A percentile compares a stretch with the other conserved stretches of the same genome.
These are phyloP conservation scores for Tulasnella sp. DNA, from an alignment of 768 basidiomycete genomes.

Conservation along the genomic window DNA sequence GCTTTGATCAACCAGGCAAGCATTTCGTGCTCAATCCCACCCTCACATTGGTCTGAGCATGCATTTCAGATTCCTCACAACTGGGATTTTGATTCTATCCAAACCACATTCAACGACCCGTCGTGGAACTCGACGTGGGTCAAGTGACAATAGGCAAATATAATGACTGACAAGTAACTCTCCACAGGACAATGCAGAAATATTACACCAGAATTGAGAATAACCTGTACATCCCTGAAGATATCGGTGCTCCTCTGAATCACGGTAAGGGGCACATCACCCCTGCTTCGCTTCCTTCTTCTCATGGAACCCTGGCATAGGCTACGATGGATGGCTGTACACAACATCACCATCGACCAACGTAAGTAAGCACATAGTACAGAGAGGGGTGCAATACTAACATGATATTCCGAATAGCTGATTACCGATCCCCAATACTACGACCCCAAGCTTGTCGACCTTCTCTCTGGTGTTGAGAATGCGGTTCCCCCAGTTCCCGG, in stretches of 20 bases:
- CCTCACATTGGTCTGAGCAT: too few species aligned
- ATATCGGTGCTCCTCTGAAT: not conserved
- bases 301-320: too few species aligned
- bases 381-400: not conserved
- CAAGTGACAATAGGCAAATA: not conserved
- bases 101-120: not conserved
- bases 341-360: conserved; percentile 1
- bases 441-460: conserved; percentile 7
- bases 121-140: not conserved
- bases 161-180: not conserved
- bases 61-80: conserved; percentile 12
- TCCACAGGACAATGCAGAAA: conserved; percentile 1
- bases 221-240: conserved; percentile 4
- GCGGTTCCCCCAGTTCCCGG: not conserved
- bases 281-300: too few species aligned
- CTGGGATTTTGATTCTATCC: conserved; percentile 6
- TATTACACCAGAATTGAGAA: conserved; percentile 7
- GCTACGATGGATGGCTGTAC: conserved; percentile 11
- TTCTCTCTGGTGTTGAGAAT: not conserved
- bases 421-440: conserved; percentile 8
- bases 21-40: too few species aligned
- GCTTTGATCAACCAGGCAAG: conserved; percentile 14
- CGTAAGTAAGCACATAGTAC: not conserved
- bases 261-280: too few species aligned
- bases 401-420: not conserved